Base-by-base conservation (phyloP, 208 protist species). In the Porcisia hertigi region DNA sequence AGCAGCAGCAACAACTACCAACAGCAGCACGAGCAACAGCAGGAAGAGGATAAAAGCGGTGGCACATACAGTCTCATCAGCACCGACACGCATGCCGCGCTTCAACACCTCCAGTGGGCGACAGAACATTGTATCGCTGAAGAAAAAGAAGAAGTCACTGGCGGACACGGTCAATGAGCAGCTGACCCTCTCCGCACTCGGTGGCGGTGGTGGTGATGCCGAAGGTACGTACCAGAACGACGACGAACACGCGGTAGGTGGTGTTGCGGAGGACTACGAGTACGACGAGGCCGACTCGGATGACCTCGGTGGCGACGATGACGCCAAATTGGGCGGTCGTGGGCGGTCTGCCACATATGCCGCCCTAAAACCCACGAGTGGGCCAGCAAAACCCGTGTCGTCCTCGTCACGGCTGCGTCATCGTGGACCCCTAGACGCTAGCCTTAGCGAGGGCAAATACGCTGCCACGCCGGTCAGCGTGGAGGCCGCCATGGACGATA, bases 161-260 rank as follows among this genome's bases (percentile, higher is more conserved):
- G 84, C 90, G 7, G 89, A 96, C 20, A 73, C 88, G 14, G 81
- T 94, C 53, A 93, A 93, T 76, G 92, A 91, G 53, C 84, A 93
- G 67, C 76, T 96, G 79, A 83, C 63, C 23, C 23, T 41, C 2
- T 58, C 52, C 39, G 59, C 67, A 0, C 23, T 60, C 53, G 71
- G 76, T 69, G 43, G 65, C 30, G 41, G 63, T 69, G 57, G 76
- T 69, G 57, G 76, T 7, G 60, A 36, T 36, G 47, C 53, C 58
- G 75, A 62, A 16, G 49, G 72, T 64, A 69, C 66, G 47, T 60
- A 84, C 55, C 76, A 82, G 16, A 64, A 60, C 23, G 79, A 80
- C 30, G 34, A 66, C 45, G 47, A 60, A 11, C 71, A 87, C 30
- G 62, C 55, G 5, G 76, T 76, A 8, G 71, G 74, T n/a, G 83